These are phyloP conservation scores for Hexamita inflata DNA, from an alignment of 208 protist genomes.

Conservation along the genomic window DNA sequence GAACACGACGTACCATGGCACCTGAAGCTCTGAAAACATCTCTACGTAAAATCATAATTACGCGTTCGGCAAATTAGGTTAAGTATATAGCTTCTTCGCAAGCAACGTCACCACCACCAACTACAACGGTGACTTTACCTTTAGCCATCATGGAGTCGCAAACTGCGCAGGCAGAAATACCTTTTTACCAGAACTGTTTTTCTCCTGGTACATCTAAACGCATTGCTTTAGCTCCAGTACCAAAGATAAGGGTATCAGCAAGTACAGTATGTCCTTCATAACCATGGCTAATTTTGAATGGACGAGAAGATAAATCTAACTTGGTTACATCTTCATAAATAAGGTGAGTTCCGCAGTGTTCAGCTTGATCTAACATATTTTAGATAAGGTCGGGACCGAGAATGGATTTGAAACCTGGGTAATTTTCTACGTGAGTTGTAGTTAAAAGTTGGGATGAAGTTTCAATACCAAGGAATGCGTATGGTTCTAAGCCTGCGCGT, in stretches of 20 bases:
- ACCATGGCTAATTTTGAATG: conserved; percentile 29
- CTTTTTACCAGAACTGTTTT: conserved; percentile 26
- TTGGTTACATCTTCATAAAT: conserved; percentile 17
- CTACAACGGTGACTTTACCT: background rate
- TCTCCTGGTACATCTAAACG: background rate
- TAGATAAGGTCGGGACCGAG: conserved; percentile 6
- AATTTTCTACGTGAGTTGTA: conserved; percentile 31
- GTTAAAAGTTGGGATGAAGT: conserved; percentile 16
- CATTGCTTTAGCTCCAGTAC: conserved; percentile 16
- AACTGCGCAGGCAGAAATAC: conserved; percentile 22
- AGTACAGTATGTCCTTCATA: conserved; percentile 2
- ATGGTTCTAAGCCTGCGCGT: background rate
- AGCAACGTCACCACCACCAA: conserved; percentile 27
- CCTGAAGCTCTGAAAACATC: conserved; percentile 21
- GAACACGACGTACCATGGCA: conserved; percentile 2
- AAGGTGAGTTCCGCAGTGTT: conserved; percentile 23
- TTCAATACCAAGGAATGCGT: conserved; percentile 25
- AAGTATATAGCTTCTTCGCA: conserved; percentile 25
- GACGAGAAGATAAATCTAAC: background rate
- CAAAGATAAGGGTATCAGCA: conserved; percentile 30
- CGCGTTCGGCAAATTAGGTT: background rate
- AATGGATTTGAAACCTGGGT: conserved; percentile 15
- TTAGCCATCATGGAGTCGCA: conserved; percentile 28
- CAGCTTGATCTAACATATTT: background rate
- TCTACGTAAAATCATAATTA: conserved; percentile 14